Base-by-base conservation (phyloP, 1,284 basidiomycete genomes). In the Ganoderma sp. region DNA sequence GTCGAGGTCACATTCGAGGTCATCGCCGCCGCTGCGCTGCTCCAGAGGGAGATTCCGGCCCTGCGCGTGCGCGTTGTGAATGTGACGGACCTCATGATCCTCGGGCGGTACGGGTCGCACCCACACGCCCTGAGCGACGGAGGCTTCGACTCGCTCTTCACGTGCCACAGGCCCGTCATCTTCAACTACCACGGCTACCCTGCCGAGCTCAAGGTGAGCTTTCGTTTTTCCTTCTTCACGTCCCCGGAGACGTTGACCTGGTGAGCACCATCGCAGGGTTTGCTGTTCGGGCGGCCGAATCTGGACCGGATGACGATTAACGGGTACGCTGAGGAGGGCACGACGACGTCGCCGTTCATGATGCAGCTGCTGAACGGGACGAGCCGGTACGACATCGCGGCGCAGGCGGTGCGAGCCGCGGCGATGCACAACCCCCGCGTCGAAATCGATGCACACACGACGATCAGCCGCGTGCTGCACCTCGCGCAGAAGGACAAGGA, bases 111-210 rank as follows among this genome's bases (percentile, higher is more conserved):
- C 25, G 90, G 89, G 57, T 78, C 83, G 10, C 95, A 97, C 77
- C 95, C 95, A 2, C 95, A 96, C 73, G 86, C 93, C 0, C 82
- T 96, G 61, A 84, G 79, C 70, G 82, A 88, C 57, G 84, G 84
- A 1, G 87, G 87, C 63, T 96, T 92, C 76, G 81, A 87, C 43
- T 82, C 84, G 28, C 83, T 95, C 34, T 94, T 96, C 81, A 94
- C 93, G 5, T 74, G 78, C 19, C 88, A 94, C 76, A 87, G 83
- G 74, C 87, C 88, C 0, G 81, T 96, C 57, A 85, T 93, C 75
- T 86, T 95, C 81, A 95, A 94, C 81, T 96, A 93, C 81, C 95
- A 96, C 78, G 92, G 94, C 2, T 95, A 93, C 76, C 88, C 90
- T 0, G 84, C 87, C 56, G 90, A 92, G 76, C 77, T 92, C 17